Evolutionary conservation across 257 asterid species (phyloP).

Genomic region (Ballota nigra): DNA sequence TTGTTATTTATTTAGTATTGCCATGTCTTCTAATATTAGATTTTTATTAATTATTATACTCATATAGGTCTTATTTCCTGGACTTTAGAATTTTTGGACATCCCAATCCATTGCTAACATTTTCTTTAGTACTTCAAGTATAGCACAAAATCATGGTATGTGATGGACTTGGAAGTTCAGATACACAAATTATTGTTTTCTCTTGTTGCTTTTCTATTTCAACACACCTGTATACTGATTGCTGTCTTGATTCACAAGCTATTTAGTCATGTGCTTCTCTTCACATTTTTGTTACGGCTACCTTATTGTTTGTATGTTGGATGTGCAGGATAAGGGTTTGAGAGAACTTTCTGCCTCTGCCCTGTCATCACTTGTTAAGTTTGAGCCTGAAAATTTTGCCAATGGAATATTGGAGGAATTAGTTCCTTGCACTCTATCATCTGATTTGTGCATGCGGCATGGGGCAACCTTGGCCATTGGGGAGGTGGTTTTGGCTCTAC

Average conservation of each 20-base stretch:
- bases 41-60: constrained; percentile 16
- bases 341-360: constrained; percentile 95
- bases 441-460: constrained; percentile 96
- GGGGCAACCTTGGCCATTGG: constrained; percentile 95
- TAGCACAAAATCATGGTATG: neutral
- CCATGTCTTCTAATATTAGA: constrained; percentile 12
- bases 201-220: constrained; percentile 3
- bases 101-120: neutral
- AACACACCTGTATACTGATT: neutral
- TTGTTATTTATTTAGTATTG: constrained; percentile 11
- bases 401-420: constrained; percentile 57
- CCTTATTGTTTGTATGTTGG: constrained; percentile 25
- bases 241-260: neutral
- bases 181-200: constrained; percentile 6
- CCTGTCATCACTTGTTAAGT: constrained; percentile 77
- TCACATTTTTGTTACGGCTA: constrained; percentile 14
- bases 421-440: constrained; percentile 78
- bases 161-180: constrained; percentile 9
- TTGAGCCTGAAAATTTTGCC: constrained; percentile 79
- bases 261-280: constrained; percentile 16
- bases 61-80: neutral
- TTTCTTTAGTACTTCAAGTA: neutral
- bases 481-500: constrained; percentile 79
- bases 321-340: constrained; percentile 83
- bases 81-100: neutral